phyloP scores from a whole-genome alignment of 805 yeast genomes.

The Tetrapisispora arboricola region DNA sequence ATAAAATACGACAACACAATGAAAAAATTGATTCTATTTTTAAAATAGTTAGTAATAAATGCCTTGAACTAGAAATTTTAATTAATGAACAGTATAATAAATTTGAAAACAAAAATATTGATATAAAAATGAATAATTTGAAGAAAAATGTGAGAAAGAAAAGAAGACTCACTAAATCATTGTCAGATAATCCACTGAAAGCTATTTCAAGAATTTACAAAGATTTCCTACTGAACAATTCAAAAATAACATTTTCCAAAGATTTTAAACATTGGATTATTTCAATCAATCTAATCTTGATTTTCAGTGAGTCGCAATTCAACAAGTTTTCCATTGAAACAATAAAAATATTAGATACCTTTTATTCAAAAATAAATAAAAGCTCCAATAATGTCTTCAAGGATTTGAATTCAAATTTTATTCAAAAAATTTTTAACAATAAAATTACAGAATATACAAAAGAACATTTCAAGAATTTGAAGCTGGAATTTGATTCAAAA shows the following conservation, averaged over 20 bases:
- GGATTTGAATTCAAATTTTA: slow-evolving; percentile 8
- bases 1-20: not conserved
- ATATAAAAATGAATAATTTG: too few relatives aligned
- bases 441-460: slow-evolving; percentile 19
- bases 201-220: not conserved
- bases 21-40: not conserved
- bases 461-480: slow-evolving; percentile 4
- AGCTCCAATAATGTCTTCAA: not conserved
- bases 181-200: not conserved
- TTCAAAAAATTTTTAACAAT: slow-evolving; percentile 20
- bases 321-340: slow-evolving; percentile 22
- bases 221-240: not conserved
- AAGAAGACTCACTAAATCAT: not conserved
- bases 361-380: slow-evolving; percentile 9
- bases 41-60: not conserved
- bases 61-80: not conserved
- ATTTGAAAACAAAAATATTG: not conserved
- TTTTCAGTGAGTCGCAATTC: slow-evolving; percentile 3
- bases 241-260: not conserved
- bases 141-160: not conserved
- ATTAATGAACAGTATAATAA: not conserved
- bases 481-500: slow-evolving; percentile 2
- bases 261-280: slow-evolving; percentile 1
- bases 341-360: slow-evolving; percentile 13
- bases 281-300: not conserved